Evolutionary conservation across 2,329 filamentous ascomycete species (phyloP).

Genomic region (Ascochyta koolunga): DNA sequence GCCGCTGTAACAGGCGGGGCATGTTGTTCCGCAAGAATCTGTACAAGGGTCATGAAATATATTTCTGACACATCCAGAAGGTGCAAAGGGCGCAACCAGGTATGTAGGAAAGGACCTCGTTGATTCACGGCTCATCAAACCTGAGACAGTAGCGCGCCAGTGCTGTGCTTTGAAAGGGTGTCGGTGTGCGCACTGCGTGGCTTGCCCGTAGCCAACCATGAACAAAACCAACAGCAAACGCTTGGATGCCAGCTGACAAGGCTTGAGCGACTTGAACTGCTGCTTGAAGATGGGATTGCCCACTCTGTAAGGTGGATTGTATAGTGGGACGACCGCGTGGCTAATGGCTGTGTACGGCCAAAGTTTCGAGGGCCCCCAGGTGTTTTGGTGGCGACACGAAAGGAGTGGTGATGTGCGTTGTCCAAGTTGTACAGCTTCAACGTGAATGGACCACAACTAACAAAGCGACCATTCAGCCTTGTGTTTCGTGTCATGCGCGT

Average conservation of each 20-base stretch:
- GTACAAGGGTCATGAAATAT: slow-evolving; percentile 13
- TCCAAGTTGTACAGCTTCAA: not conserved
- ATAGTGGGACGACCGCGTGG: slow-evolving; percentile 13
- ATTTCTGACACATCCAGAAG: slow-evolving; percentile 25
- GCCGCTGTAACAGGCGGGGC: slow-evolving; percentile 11
- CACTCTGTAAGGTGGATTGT: not conserved
- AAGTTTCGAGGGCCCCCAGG: not conserved
- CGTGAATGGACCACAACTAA: slow-evolving; percentile 6
- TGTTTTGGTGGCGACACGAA: slow-evolving; percentile 8
- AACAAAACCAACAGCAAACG: not conserved
- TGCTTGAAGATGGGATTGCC: not conserved
- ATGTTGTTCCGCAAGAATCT: not conserved
- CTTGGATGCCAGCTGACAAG: slow-evolving; percentile 1
- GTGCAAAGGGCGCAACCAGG: slow-evolving; percentile 11
- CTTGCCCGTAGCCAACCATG: slow-evolving; percentile 4
- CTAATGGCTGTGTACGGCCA: slow-evolving; percentile 8
- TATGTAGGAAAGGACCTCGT: slow-evolving; percentile 3
- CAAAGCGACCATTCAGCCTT: slow-evolving; percentile 25
- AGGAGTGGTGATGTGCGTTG: slow-evolving; percentile 5
- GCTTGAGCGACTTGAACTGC: not conserved
- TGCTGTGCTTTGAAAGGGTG: slow-evolving; percentile 9
- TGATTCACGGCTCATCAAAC: slow-evolving; percentile 17
- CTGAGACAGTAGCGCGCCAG: slow-evolving; percentile 31
- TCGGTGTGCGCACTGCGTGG: slow-evolving; percentile 4
- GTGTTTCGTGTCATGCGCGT: slow-evolving; percentile 32